Base-by-base conservation (phyloP, 139 green algal genomes). In the Ulvella scutata region DNA sequence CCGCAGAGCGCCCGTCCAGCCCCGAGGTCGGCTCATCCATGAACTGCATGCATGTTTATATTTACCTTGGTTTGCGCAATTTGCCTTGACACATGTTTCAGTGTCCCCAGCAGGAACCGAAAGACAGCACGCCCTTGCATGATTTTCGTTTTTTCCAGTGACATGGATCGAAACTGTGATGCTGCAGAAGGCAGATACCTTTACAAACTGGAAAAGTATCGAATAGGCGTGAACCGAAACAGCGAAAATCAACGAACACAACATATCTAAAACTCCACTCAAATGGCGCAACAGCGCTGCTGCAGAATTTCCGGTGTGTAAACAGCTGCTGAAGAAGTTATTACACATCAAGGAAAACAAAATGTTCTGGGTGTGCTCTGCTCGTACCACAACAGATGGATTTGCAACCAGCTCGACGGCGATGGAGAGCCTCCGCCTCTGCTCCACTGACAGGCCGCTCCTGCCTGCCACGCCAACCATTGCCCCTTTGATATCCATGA, bases 341-440 rank as follows among this genome's bases (percentile, higher is more conserved):
- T n/a, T n/a, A n/a, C n/a, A n/a, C n/a, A n/a, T n/a, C n/a, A n/a
- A n/a, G n/a, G n/a, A n/a, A n/a, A n/a, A n/a, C n/a, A n/a, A n/a
- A n/a, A n/a, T n/a, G n/a, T n/a, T n/a, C n/a, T n/a, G n/a, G 38
- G 81, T 87, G 33, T 82, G 82, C 43, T 89, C 84, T 43, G 87
- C 85, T 81, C 87, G 82, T 79, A 88, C 88, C 21, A 88, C 36
- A 13, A 85, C 79, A 0, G 76, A 79, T n/a, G 89, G 88, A 81
- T 92, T 91, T 43, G 87, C 85, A 13, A 97, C 92, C 35, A 97
- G 83, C 86, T 97, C 92, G 34, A 97, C 88, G 0, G 83, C 92
- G 72, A 97, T 97, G 74, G 86, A 96, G 31, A 97, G 83, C 3
- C 90, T 82, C 86, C 97, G 97, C 74, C 92, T 82, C 80, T 93